Evolutionary conservation across 208 protist species (phyloP).

Genomic region (Plasmodiophora brassicae): DNA sequence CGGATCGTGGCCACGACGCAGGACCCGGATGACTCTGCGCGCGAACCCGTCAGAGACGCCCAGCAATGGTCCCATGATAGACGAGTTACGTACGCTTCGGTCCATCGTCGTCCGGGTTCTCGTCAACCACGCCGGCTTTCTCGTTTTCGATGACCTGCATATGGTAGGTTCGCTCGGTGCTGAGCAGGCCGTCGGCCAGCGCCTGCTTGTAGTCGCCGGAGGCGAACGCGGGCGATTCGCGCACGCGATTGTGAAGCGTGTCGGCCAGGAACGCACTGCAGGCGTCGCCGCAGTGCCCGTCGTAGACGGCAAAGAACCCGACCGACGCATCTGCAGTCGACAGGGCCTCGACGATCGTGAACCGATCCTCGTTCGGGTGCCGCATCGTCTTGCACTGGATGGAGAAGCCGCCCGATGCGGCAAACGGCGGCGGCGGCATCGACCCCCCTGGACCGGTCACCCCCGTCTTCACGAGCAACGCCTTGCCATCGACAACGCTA

Average conservation of each 20-base stretch:
- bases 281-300: constrained; percentile 13
- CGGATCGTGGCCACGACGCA: background rate
- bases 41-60: too few relatives aligned
- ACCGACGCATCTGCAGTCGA: background rate
- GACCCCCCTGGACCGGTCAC: too few relatives aligned
- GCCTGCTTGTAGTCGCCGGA: background rate
- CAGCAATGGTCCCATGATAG: too few relatives aligned
- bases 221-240: background rate
- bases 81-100: background rate
- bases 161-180: background rate
- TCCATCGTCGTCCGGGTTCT: background rate
- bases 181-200: background rate
- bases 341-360: background rate
- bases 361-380: constrained; percentile 14
- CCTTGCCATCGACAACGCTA: too few relatives aligned
- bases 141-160: background rate
- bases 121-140: background rate
- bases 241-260: background rate
- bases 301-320: background rate
- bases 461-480: too few relatives aligned
- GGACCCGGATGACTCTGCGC: background rate
- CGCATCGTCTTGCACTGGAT: background rate
- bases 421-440: too few relatives aligned
- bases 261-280: background rate
- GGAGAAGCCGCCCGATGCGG: background rate